Conservation (phyloP, 129 eudicot species). For the Tagetes patula region DNA sequence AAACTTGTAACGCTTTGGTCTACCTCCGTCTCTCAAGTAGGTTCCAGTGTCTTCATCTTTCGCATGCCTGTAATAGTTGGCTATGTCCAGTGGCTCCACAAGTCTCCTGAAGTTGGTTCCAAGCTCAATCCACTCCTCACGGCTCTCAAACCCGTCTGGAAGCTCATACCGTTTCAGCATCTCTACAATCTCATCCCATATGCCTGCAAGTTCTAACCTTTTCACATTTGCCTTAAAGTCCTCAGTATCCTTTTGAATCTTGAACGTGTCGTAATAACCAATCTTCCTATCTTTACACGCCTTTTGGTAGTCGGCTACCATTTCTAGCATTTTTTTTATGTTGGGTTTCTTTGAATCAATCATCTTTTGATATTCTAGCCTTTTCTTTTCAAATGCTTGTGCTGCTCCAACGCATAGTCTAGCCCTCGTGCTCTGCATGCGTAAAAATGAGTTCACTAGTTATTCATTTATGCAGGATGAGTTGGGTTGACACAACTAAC, state of each 20-base stretch:
- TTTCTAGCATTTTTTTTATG: constrained; percentile 36
- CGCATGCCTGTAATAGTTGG: constrained; percentile 80
- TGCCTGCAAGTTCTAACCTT: constrained; percentile 83
- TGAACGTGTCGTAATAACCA: constrained; percentile 83
- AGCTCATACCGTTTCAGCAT: constrained; percentile 86
- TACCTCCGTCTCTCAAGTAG: constrained; percentile 56
- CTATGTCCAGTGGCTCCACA: constrained; percentile 86
- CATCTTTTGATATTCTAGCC: constrained; percentile 43
- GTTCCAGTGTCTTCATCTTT: constrained; percentile 89
- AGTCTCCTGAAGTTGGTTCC: constrained; percentile 65
- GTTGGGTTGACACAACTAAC: too few relatives aligned
- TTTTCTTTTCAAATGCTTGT: constrained; percentile 76
- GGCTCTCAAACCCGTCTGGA: constrained; percentile 81
- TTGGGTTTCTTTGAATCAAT: constrained; percentile 45
- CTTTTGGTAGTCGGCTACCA: constrained; percentile 55
- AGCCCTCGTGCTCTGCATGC: constrained; percentile 68
- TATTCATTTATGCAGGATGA: too few relatives aligned
- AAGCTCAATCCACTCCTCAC: constrained; percentile 67
- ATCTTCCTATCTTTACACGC: constrained; percentile 46
- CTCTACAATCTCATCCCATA: constrained; percentile 88
- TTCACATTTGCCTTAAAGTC: constrained; percentile 73
- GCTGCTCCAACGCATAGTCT: constrained; percentile 85
- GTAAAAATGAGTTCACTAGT: too few relatives aligned
- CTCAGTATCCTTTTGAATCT: constrained; percentile 53
- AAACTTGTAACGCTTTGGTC: constrained; percentile 73